These are phyloP conservation scores for Ceratocystiopsis minuta DNA, from an alignment of 2,329 filamentous ascomycete genomes.

Conservation along the genomic window DNA sequence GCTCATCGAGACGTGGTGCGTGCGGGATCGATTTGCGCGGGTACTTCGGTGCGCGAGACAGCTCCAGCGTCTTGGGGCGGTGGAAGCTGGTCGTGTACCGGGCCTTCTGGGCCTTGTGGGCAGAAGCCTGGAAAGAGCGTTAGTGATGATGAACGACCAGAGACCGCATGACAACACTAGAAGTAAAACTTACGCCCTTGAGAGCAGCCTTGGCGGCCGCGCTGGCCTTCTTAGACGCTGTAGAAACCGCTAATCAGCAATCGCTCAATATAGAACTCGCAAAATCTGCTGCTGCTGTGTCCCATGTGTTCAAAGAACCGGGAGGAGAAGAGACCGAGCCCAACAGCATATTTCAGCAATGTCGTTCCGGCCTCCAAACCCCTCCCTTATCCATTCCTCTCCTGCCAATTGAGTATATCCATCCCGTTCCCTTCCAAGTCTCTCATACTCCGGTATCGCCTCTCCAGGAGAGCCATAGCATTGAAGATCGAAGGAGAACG, in stretches of 20 bases:
- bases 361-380: too few species aligned
- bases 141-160: neutral
- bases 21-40: constrained; percentile 88
- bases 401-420: too few species aligned
- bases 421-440: too few species aligned
- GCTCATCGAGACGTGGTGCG: constrained; percentile 81
- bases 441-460: too few species aligned
- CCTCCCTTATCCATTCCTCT: too few species aligned
- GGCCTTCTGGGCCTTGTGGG: constrained; percentile 82
- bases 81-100: constrained; percentile 90
- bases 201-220: constrained; percentile 91
- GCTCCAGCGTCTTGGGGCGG: constrained; percentile 86
- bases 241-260: constrained; percentile 45
- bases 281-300: constrained; percentile 56
- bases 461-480: too few species aligned
- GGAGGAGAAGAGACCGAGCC: neutral
- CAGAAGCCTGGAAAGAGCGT: constrained; percentile 23
- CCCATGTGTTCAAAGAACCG: neutral
- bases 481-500: too few species aligned
- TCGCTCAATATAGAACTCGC: constrained; percentile 52
- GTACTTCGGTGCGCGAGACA: constrained; percentile 87
- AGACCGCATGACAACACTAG: constrained; percentile 1
- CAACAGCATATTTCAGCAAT: neutral
- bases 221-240: constrained; percentile 66
- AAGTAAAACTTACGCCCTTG: constrained; percentile 62